Conservation (phyloP, 768 basidiomycete genomes). For the Baorangia bicolor region DNA sequence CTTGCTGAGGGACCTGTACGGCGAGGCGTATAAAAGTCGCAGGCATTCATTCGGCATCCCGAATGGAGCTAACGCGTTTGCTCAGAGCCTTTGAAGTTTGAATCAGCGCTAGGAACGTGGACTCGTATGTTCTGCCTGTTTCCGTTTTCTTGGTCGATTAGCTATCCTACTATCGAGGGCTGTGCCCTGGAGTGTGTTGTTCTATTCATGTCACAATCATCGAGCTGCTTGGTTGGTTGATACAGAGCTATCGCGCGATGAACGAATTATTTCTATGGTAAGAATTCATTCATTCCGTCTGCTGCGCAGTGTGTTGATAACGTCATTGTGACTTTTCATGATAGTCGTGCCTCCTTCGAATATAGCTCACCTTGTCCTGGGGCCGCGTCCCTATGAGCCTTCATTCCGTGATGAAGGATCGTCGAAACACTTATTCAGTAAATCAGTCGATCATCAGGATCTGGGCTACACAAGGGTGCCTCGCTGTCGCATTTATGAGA, state of each 20-base stretch:
- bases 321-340: neutral
- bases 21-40: constrained; percentile 12
- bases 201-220: neutral
- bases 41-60: constrained; percentile 7
- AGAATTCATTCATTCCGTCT: neutral
- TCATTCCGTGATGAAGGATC: neutral
- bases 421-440: neutral
- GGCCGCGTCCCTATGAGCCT: neutral
- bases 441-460: neutral
- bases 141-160: neutral
- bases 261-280: neutral
- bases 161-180: too few relatives aligned
- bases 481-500: neutral
- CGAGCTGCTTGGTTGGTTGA: neutral
- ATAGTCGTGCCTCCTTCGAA: neutral
- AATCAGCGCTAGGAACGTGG: neutral
- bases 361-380: neutral
- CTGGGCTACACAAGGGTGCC: neutral
- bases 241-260: neutral
- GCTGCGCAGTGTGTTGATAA: neutral
- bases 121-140: neutral
- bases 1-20: constrained; percentile 23
- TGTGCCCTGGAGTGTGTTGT: neutral
- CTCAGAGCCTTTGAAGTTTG: constrained; percentile 12
- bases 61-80: neutral